Evolutionary conservation across 2,329 filamentous ascomycete genomes (phyloP), one percentile per base, ranked within the genome.

Genomic region (Aspergillus bombycis): DNA sequence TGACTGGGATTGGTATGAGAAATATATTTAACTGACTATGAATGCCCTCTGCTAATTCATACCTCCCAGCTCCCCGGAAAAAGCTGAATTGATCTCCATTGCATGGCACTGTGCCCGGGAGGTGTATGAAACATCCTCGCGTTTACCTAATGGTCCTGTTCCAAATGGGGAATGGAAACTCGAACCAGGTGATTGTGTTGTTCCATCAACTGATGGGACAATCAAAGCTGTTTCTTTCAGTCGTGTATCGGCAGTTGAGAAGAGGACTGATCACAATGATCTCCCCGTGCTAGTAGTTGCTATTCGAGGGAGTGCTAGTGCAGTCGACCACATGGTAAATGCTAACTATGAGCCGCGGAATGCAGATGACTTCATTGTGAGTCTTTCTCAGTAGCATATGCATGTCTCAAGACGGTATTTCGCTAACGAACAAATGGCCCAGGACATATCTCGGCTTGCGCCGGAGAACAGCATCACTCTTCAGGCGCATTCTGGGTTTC

Each of bases 281-380:
- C 28, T 58, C n/a, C 60, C 60, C 9, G n/a, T 62, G 16, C 14
- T 62, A 23, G 36, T 62, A 2, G 23, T 62, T 16, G 60, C 60
- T 5, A 55, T 62, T 36, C 46, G 60, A 53, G 60, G 60, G 4
- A 62, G 46, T 19, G 46, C 45, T 8, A 59, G 46, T 45, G 34
- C 23, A 2, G 45, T 62, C 12, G 60, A 62, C 38, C 56, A 62
- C 32, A 59, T 62, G 50, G 61, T 62, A 14, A 59, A 59, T 48
- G 43, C 58, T 11, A 62, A 59, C 10, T 30, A 52, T 41, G 38
- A 28, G 11, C 61, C 56, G 23, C 56, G 21, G 16, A 45, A 55
- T 56, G 46, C 61, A 16, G n/a, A 28, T 48, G 12, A 30, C 11
- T 62, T 59, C 28, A 55, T 59, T 38, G 56, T 62, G 21, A 59